Conservation (phyloP, 805 yeast species). For the Torulaspora quercuum region DNA sequence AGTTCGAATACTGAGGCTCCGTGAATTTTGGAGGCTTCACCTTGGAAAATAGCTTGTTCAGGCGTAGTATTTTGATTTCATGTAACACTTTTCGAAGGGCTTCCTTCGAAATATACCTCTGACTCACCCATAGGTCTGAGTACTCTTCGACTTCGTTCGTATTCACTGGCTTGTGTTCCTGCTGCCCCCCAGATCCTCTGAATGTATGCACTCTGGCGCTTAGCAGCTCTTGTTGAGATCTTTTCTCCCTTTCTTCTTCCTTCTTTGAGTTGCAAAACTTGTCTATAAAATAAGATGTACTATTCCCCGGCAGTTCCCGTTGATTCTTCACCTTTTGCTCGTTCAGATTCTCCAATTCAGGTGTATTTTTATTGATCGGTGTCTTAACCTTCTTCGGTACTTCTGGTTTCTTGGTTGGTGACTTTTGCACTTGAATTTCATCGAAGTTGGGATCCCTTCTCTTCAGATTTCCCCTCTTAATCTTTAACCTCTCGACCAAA, state of each 20-base stretch:
- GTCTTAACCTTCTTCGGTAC: background rate
- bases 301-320: conserved; percentile 7
- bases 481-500: conserved; percentile 25
- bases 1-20: conserved; percentile 70
- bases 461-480: conserved; percentile 18
- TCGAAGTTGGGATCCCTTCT: conserved; percentile 27
- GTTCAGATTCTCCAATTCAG: conserved; percentile 16
- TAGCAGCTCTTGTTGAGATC: conserved; percentile 30
- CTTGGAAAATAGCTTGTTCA: conserved; percentile 59
- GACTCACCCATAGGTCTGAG: conserved; percentile 43
- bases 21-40: conserved; percentile 63
- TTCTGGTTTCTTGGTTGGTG: conserved; percentile 34
- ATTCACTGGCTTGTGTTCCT: conserved; percentile 26
- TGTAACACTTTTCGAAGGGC: conserved; percentile 40
- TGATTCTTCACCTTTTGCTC: conserved; percentile 11
- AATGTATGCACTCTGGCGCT: conserved; percentile 42
- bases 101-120: conserved; percentile 45
- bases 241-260: conserved; percentile 24
- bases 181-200: conserved; percentile 23
- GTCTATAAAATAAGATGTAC: conserved; percentile 37
- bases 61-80: conserved; percentile 52
- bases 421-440: conserved; percentile 26
- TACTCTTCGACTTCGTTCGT: conserved; percentile 46
- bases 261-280: conserved; percentile 29
- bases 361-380: conserved; percentile 1